Conservation (phyloP, 805 yeast species). For the Maudiozyma serrabonitensis region DNA sequence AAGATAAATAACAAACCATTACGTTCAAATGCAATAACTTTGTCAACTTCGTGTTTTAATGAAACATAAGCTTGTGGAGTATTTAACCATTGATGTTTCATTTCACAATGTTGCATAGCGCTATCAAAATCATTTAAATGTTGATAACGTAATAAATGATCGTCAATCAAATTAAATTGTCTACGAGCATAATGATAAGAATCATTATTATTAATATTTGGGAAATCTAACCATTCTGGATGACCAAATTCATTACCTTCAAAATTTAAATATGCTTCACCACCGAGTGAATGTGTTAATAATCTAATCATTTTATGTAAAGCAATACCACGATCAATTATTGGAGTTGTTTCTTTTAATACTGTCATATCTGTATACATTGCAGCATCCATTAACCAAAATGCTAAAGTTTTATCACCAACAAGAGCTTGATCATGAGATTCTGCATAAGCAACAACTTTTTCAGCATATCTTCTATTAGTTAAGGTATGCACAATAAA, state of each 20-base stretch:
- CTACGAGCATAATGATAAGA: constrained; percentile 91
- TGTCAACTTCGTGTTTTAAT: constrained; percentile 80
- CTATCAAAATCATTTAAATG: constrained; percentile 73
- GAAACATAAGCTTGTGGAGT: constrained; percentile 76
- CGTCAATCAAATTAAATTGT: constrained; percentile 81
- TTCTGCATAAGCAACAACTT: constrained; percentile 86
- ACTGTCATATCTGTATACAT: constrained; percentile 94
- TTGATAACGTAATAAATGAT: constrained; percentile 69
- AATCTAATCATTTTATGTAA: constrained; percentile 86
- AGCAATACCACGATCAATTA: constrained; percentile 81
- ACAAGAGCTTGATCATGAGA: constrained; percentile 96
- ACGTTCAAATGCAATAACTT: constrained; percentile 81
- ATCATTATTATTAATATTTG: constrained; percentile 78
- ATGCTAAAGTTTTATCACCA: constrained; percentile 92
- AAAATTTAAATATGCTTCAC: constrained; percentile 91
- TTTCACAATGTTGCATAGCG: constrained; percentile 73
- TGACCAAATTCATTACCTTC: constrained; percentile 99
- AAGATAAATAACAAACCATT: constrained; percentile 76
- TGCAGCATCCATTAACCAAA: constrained; percentile 97
- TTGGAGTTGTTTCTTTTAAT: constrained; percentile 60
- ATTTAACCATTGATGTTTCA: constrained; percentile 59
- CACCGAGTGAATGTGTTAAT: constrained; percentile 84
- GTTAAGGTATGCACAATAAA: constrained; percentile 71
- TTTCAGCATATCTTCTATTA: constrained; percentile 80
- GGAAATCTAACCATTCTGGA: constrained; percentile 98